These are phyloP conservation scores for Eucalyptus rudis DNA, from an alignment of 345 rosid species.

Conservation along the genomic window DNA sequence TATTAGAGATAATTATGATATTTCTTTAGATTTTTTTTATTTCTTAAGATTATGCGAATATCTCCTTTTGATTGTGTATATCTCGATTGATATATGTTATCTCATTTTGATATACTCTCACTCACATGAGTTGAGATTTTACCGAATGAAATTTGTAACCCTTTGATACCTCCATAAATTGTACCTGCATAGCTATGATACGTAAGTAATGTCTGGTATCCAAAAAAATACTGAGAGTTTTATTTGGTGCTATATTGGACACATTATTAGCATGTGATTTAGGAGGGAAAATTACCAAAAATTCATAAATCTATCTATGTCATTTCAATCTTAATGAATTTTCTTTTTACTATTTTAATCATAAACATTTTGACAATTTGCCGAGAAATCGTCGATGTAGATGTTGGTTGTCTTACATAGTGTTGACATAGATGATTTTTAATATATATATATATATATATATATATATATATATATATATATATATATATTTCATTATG, in stretches of 20 bases:
- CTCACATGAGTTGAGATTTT: neutral
- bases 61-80: neutral
- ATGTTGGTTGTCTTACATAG: no score
- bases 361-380: no score
- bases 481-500: no score
- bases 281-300: neutral
- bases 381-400: rapidly evolving
- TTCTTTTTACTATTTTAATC: no score
- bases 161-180: neutral
- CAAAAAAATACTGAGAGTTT: neutral
- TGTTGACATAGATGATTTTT: no score
- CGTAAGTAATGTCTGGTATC: neutral
- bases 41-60: neutral
- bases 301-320: no score
- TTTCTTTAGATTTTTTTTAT: neutral
- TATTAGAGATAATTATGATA: neutral
- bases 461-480: no score
- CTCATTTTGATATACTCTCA: neutral
- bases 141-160: neutral
- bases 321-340: no score
- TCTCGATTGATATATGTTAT: neutral
- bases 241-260: neutral
- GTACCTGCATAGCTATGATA: neutral
- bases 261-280: neutral
- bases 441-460: no score